Percentiles rank a stretch among this genome's conserved stretches.
phyloP scores from a whole-genome alignment of 306 rosid species.

The Medicago lupulina region DNA sequence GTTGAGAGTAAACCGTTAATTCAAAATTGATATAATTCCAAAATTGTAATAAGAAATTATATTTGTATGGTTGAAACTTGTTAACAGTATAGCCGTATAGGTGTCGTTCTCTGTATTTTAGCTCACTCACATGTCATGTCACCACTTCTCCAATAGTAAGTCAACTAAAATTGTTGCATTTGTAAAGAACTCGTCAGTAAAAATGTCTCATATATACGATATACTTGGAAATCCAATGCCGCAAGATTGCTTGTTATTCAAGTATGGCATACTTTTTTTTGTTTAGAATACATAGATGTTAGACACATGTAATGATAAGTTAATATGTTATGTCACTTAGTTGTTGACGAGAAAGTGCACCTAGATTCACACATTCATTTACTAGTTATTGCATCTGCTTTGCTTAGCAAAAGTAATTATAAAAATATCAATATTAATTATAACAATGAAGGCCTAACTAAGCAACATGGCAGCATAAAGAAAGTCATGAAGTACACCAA shows the following conservation, averaged over 20 bases:
- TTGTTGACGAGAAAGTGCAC: slow-evolving; percentile 37
- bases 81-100: too few species aligned
- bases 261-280: slow-evolving; percentile 24
- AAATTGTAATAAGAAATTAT: too few species aligned
- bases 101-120: too few species aligned
- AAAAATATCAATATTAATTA: slow-evolving; percentile 19
- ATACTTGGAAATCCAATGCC: neutral
- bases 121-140: too few species aligned
- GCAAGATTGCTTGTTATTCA: slow-evolving; percentile 42
- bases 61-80: too few species aligned
- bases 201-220: neutral
- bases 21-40: too few species aligned
- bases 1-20: too few species aligned
- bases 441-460: neutral
- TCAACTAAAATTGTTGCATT: too few species aligned
- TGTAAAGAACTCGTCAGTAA: too few species aligned
- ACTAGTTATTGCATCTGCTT: neutral
- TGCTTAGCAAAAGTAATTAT: slow-evolving; percentile 1
- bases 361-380: slow-evolving; percentile 34
- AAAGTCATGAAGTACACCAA: slow-evolving; percentile 32
- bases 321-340: slow-evolving; percentile 35
- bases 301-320: slow-evolving; percentile 19
- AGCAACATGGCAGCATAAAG: slow-evolving; percentile 32
- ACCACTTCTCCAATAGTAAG: too few species aligned
- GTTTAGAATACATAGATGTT: neutral